phyloP scores from a whole-genome alignment of 345 rosid species.

The Eucalyptus erythrocorys region DNA sequence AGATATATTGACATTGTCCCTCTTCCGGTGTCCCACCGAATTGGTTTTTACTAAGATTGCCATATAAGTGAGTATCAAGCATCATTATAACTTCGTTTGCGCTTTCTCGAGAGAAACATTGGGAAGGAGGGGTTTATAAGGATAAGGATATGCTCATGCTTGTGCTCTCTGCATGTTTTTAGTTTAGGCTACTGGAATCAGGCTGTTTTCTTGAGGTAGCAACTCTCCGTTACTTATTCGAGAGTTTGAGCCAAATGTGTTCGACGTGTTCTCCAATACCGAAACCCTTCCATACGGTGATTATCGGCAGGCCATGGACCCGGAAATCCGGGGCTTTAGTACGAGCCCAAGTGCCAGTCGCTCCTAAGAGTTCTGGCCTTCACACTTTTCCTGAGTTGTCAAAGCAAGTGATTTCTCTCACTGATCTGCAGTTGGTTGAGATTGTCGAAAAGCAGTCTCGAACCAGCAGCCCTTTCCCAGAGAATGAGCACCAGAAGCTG shows the following conservation, averaged over 20 bases:
- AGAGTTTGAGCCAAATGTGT: not conserved
- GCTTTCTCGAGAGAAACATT: not conserved
- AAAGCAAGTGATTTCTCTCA: slow-evolving; percentile 16
- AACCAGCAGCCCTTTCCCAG: not conserved
- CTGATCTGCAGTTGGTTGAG: slow-evolving; percentile 17
- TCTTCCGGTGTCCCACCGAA: not conserved
- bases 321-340: not conserved
- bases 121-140: not conserved
- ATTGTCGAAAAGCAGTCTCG: slow-evolving; percentile 29
- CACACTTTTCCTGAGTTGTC: slow-evolving; percentile 1
- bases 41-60: not conserved
- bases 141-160: not conserved
- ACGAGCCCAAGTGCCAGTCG: slow-evolving; percentile 12
- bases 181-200: not conserved
- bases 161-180: not conserved
- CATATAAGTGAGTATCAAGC: not conserved
- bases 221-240: not conserved
- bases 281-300: not conserved
- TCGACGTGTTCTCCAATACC: not conserved
- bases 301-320: not conserved
- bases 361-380: slow-evolving; percentile 3
- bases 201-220: not conserved
- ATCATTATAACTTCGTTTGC: not conserved
- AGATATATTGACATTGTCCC: not conserved
- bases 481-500: slow-evolving; percentile 4